Evolutionary conservation across 2,329 filamentous ascomycete species (phyloP), one percentile per base, ranked within the genome.

Genomic region (Fusarium nurragi): DNA sequence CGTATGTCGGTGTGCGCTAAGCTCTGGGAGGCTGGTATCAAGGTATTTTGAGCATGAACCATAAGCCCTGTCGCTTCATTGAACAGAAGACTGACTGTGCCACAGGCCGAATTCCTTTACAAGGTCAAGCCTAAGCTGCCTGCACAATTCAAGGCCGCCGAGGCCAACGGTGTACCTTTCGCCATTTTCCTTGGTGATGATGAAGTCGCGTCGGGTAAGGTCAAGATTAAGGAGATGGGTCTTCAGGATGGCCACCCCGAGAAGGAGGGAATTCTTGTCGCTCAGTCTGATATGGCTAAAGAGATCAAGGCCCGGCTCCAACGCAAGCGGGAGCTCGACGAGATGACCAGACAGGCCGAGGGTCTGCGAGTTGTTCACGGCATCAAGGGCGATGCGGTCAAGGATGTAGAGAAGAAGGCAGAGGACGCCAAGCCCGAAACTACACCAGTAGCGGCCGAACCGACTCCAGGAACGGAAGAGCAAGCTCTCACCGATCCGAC

Each of bases 121-220:
- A 98, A 97, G 80, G 86, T 90, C 67, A 97, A 97, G 83, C 93
- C 94, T 16, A 97, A 94, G 78, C 84, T 97, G 28, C 90, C 88
- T 13, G 86, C 89, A 61, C 94, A 98, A 77, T 98, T 98, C 84
- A 97, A 97, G 80, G 89, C 90, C 19, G 94, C 94, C 12, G 94
- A 97, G 76, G 80, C 81, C 46, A 89, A 87, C 55, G 90, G 90
- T 39, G 88, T 96, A 19, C 94, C 94, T 2, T 91, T 97, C 73
- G 92, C 90, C 9, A 85, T 98, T 45, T 95, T 98, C 70, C 83
- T 99, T 1, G 94, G 94, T 40, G 92, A 97, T 72, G 93, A 97
- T 53, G 94, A 98, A 79, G 81, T 97, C 37, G 89, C 89, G 60
- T 84, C 87, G 23, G 93, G 93, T 50, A 90, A 97, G 76, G 90